Evolutionary conservation across 2,329 filamentous ascomycete genomes (phyloP).

Genomic region (Amylocarpus encephaloides): DNA sequence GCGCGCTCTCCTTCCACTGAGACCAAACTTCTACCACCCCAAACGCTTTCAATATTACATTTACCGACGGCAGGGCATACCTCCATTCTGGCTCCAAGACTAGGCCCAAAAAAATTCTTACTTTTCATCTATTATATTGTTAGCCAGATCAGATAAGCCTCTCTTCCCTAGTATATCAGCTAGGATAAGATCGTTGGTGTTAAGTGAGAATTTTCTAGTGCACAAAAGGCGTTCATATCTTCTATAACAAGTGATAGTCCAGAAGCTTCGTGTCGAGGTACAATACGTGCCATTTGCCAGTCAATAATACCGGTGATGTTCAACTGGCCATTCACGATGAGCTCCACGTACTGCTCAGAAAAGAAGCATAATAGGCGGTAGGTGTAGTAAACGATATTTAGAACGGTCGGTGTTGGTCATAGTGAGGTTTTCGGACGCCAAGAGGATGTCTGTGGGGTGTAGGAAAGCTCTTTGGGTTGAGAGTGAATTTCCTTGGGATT

Average conservation of each 20-base stretch:
- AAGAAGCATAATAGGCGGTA: too few species aligned
- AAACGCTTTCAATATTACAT: constrained; percentile 2
- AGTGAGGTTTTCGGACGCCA: too few species aligned
- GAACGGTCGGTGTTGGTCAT: too few species aligned
- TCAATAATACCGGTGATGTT: constrained; percentile 45
- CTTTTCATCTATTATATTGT: not conserved
- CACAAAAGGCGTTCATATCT: constrained; percentile 1
- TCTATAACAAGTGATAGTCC: not conserved
- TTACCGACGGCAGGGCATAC: not conserved
- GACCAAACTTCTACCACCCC: constrained; percentile 1
- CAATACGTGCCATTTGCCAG: constrained; percentile 1
- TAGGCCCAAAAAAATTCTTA: not conserved
- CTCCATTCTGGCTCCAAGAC: constrained; percentile 1
- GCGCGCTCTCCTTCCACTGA: constrained; percentile 1
- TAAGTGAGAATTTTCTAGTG: not conserved
- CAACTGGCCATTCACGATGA: too few species aligned
- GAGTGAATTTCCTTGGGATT: too few species aligned
- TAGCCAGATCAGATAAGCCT: not conserved
- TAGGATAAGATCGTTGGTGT: not conserved
- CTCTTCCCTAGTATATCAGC: constrained; percentile 1
- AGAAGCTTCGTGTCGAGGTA: not conserved
- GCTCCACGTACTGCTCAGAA: too few species aligned
- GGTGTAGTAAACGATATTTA: too few species aligned
- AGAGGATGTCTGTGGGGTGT: too few species aligned
- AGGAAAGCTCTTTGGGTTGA: too few species aligned